Evolutionary conservation across 2,329 filamentous ascomycete species (phyloP), one percentile per base, ranked within the genome.

Genomic region (Colletotrichum somersetense): DNA sequence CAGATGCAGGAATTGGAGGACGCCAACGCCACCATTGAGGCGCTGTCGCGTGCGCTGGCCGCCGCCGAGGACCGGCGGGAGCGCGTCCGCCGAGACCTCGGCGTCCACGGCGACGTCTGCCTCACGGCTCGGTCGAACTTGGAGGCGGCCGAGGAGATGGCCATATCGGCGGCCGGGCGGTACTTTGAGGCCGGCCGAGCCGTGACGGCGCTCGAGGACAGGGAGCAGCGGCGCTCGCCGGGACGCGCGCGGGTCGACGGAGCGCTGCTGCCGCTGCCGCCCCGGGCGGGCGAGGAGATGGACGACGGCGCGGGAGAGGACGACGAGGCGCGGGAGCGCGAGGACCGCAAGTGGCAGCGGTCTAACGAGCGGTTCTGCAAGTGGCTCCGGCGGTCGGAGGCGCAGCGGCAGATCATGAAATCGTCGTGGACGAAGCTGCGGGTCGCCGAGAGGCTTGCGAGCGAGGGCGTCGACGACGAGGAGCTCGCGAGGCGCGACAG

Each of bases 1-100:
- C 69, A 72, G 40, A 72, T 72, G 66, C 65, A 69, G 58, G 69
- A 72, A 66, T 59, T 72, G 59, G 69, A 72, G 65, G 65, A 72
- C 59, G 66, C 66, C 59, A 72, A 72, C 59, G 55, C 44, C 16
- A 53, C 69, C 59, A 69, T 72, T 53, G 69, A 64, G 10, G 16
- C 66, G 11, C 69, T 72, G 3, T 18, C 58, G 4, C 26, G 30
- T 1, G 58, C 69, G 1, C 53, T 72, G 23, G 52, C 69, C 3
- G 69, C 69, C 4, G 66, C 69, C 0, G 69, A 72, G 44, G 69
- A 69, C 18, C 65, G 69, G 8, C 55, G 69, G 18, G 69, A 72
- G 44, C 52, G 69, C 38, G 18, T 72, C 1, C 66, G 69, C 7
- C 30, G 69, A 1, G 66, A 72, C 2, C 66, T 68, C 12, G 69